Conservation (phyloP, 2,329 filamentous ascomycete species). For the Cordyceps farinosa region DNA sequence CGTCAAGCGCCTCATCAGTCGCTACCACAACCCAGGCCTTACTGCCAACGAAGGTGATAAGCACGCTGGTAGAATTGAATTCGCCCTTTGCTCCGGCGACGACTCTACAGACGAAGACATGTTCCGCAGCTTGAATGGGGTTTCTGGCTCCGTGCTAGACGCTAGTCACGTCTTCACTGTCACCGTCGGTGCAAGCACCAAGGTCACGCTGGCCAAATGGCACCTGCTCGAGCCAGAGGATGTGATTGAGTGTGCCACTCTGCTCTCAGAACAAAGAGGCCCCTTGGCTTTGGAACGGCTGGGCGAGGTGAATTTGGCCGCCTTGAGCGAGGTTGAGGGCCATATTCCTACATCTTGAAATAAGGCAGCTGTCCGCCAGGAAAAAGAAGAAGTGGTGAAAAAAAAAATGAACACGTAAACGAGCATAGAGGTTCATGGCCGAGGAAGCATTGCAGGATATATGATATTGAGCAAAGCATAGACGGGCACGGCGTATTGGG, state of each 20-base stretch:
- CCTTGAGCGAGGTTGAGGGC: constrained; percentile 51
- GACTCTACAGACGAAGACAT: constrained; percentile 97
- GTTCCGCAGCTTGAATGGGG: constrained; percentile 75
- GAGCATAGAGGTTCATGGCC: neutral
- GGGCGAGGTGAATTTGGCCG: constrained; percentile 54
- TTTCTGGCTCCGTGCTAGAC: constrained; percentile 51
- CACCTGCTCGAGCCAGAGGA: constrained; percentile 85
- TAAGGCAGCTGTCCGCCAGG: neutral
- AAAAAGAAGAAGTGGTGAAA: neutral
- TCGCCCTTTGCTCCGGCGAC: constrained; percentile 87
- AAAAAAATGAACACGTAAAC: neutral
- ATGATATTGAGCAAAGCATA: constrained; percentile 16
- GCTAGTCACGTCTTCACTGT: constrained; percentile 77
- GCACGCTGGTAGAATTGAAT: constrained; percentile 61
- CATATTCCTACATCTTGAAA: constrained; percentile 38
- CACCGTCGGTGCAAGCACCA: constrained; percentile 86
- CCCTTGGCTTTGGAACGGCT: constrained; percentile 35
- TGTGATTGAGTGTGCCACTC: constrained; percentile 67
- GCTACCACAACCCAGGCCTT: constrained; percentile 57
- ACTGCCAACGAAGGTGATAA: constrained; percentile 43
- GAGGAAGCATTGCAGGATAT: constrained; percentile 16
- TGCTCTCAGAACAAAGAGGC: constrained; percentile 49
- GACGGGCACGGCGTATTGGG: constrained; percentile 15
- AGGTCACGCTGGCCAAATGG: constrained; percentile 86
- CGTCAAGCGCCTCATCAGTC: constrained; percentile 73